Conservation (phyloP, 2,329 filamentous ascomycete species). For the Fusarium pseudocircinatum region DNA sequence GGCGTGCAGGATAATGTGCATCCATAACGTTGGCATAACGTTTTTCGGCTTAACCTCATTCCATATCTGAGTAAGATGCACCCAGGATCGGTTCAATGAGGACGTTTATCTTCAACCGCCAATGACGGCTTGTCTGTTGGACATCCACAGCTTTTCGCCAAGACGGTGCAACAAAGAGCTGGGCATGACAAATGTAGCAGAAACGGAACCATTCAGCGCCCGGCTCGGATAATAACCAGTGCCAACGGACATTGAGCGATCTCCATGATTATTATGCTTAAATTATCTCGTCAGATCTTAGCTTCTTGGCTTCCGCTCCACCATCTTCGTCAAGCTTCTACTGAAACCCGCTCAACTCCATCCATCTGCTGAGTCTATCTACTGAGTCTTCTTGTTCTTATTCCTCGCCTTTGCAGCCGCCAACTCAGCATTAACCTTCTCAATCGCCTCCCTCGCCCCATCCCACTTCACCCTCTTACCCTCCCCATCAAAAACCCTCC, state of each 20-base stretch:
- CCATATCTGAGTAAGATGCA: neutral
- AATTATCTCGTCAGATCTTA: neutral
- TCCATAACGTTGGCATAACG: neutral
- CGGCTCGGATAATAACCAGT: neutral
- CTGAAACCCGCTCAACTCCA: neutral
- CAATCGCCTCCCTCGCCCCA: constrained; percentile 50
- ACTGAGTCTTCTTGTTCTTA: constrained; percentile 21
- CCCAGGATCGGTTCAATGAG: fast-evolving
- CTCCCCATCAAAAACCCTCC: constrained; percentile 54
- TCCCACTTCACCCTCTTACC: constrained; percentile 53
- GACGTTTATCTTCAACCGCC: neutral
- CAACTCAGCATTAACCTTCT: constrained; percentile 42
- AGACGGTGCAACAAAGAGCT: constrained; percentile 23
- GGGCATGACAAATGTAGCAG: constrained; percentile 30
- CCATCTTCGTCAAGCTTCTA: neutral
- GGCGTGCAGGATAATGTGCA: neutral
- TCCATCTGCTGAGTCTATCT: neutral
- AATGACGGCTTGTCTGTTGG: neutral
- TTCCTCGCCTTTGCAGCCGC: constrained; percentile 11
- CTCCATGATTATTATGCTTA: constrained; percentile 7
- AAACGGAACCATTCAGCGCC: neutral
- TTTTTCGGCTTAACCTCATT: too few species aligned
- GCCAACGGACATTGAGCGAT: neutral
- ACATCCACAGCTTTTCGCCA: neutral
- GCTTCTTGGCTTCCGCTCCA: neutral